Evolutionary conservation across 2,329 filamentous ascomycete species (phyloP).

Genomic region (Mycocentrospora acerina): DNA sequence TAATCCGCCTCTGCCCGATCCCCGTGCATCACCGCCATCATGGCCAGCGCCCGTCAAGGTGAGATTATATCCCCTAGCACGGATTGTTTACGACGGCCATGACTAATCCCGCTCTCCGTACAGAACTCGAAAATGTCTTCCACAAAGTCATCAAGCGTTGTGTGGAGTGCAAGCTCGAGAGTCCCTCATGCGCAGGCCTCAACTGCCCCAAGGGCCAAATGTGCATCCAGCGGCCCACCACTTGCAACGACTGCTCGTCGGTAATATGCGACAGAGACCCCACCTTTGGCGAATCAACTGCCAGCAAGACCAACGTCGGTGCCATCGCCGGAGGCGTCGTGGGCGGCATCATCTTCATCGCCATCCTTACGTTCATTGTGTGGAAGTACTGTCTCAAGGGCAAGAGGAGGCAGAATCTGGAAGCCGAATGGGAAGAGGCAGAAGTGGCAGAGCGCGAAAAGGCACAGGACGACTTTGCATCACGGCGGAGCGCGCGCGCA

Average conservation of each 20-base stretch:
- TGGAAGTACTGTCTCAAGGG: constrained; percentile 88
- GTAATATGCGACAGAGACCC: constrained; percentile 54
- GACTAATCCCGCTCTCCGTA: no score
- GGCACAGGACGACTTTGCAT: constrained; percentile 56
- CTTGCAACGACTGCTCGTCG: constrained; percentile 61
- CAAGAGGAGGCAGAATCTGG: constrained; percentile 64
- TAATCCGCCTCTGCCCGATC: constrained; percentile 2
- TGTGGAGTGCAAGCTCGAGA: constrained; percentile 53
- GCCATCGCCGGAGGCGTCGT: constrained; percentile 91
- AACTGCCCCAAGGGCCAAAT: constrained; percentile 56
- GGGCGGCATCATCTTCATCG: constrained; percentile 76
- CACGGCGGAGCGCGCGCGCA: constrained; percentile 63
- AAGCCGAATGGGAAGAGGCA: constrained; percentile 59
- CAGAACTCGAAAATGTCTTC: constrained; percentile 41
- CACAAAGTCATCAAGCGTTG: constrained; percentile 59
- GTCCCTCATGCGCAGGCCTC: constrained; percentile 57
- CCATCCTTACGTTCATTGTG: constrained; percentile 73
- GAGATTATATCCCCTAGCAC: background rate
- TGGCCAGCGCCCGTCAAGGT: constrained; percentile 4
- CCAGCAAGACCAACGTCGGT: constrained; percentile 65
- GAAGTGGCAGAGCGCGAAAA: constrained; percentile 60
- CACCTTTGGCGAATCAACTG: constrained; percentile 26
- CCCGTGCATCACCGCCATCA: background rate
- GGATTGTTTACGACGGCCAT: constrained; percentile 9
- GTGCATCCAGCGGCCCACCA: constrained; percentile 61